Base-by-base conservation (phyloP, 768 basidiomycete species). In the Tubosaeta sp. region DNA sequence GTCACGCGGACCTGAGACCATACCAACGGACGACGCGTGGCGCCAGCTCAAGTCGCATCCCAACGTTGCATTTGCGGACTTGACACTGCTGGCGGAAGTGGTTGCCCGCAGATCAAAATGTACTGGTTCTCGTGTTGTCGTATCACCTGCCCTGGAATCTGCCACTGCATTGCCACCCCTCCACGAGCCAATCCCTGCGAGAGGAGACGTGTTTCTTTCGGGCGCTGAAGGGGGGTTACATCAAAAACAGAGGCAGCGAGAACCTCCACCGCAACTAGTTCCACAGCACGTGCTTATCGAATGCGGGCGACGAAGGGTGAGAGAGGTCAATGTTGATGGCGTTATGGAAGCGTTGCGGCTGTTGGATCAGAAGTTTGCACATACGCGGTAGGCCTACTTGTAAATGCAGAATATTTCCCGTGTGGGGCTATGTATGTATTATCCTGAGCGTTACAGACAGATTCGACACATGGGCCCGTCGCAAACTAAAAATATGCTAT, bases 1-100 rank as follows among this genome's bases (percentile, higher is more conserved):
- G 6, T 44, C 51, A 32, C 58, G 59, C 30, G 47, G 59, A 35
- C 49, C 68, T 21, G 81, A 84, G 48, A 83, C 79, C 7, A 86
- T 93, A 31, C 80, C 90, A 18, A 90, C 87, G 49, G 86, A 85
- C 62, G 82, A 84, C 49, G 90, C 90, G 8, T 94, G 91, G 88
- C 80, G 79, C 25, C 83, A 83, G 57, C 75, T 94, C 54, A 92
- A 93, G 69, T 81, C 83, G 11, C 93, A 95, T 68, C 93, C 93
- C 2, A 94, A 92, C 58, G 84, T 89, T 47, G 80, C 84, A 27
- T 93, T 93, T 64, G 81, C 89, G 13, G 90, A 94, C 69, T 74
- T 95, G 46, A 71, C 82, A 3, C 75, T 95, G 47, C 79, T 95
- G 39, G 93, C 93, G 3, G 90, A 91, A 46, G 93, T 95, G 36